Evolutionary conservation across 441 rosid genomes (phyloP), one percentile per base, ranked within the genome.

Genomic region (Francoa sonchifolia): DNA sequence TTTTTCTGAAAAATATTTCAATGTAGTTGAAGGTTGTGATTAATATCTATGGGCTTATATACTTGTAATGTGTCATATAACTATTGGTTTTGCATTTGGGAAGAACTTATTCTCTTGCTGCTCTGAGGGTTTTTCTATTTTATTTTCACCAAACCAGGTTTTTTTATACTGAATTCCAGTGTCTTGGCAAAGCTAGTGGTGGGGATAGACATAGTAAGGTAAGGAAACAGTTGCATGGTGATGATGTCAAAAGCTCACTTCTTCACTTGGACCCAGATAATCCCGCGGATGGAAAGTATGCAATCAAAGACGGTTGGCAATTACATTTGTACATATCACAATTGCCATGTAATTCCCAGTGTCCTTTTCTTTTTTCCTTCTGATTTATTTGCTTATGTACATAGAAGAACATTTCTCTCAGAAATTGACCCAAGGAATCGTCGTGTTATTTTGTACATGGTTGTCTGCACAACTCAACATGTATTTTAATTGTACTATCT

Each of bases 311-410:
- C 29, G 94, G 74, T 1, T 79, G 79, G 73, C 63, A 70, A 35
- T 61, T 89, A 49, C 94, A 89, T 66, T 19, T 82, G 37, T 89
- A 77, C 74, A 72, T 79, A 58, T 85, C 98, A 29, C 96, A 82
- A 43, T 65, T 79, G 79, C 98, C 96, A 71, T 82, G 98, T 85
- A 85, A 75, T 58, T 44, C 28, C 47, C 51, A 30, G 23, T 45
- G 37, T 12, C 50, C 5, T 16, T 10, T 52, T 21, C 27, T 30
- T 2, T 29, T 48, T 17, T 11, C 8, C 37, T 32, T 34, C 14
- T 32, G n/a, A 28, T n/a, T 33, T 8, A 17, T 33, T 12, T 19
- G n/a, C n/a, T n/a, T n/a, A n/a, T n/a, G n/a, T n/a, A n/a, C n/a
- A n/a, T n/a, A n/a, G n/a, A n/a, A n/a, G n/a, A n/a, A n/a, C n/a